phyloP scores from a whole-genome alignment of 169 alveolate species.

The Plasmodium vivax region DNA sequence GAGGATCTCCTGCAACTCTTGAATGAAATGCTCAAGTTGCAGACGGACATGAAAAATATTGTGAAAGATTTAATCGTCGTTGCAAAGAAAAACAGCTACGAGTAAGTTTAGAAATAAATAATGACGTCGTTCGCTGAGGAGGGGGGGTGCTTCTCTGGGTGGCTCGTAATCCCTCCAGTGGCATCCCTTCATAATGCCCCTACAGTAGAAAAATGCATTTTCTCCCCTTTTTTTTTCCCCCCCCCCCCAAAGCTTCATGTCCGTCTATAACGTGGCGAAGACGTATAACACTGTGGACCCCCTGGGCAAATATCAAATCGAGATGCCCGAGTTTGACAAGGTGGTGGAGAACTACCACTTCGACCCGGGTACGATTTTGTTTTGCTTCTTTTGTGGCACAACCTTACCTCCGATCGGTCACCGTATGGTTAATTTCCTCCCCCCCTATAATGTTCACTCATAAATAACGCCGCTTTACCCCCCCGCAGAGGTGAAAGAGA shows the following conservation, averaged over 20 bases:
- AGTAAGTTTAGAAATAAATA: constrained; percentile 15
- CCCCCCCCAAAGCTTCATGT: constrained; percentile 38
- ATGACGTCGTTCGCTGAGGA: background rate
- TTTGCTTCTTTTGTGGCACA: background rate
- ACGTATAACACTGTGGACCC: constrained; percentile 70
- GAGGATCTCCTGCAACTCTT: constrained; percentile 79
- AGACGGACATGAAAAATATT: constrained; percentile 82
- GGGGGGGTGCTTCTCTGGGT: too few relatives aligned
- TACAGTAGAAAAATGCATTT: background rate
- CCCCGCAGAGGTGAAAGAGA: constrained; percentile 47
- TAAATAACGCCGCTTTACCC: background rate
- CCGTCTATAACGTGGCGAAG: constrained; percentile 64
- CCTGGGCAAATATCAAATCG: constrained; percentile 67
- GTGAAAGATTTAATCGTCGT: constrained; percentile 77
- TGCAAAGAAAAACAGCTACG: constrained; percentile 67
- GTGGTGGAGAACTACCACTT: constrained; percentile 69
- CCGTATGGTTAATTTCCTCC: background rate
- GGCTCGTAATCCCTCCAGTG: background rate
- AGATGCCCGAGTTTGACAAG: constrained; percentile 75
- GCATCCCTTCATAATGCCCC: background rate
- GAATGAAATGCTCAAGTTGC: constrained; percentile 79
- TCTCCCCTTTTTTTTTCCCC: background rate
- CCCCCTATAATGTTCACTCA: background rate
- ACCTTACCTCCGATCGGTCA: background rate
- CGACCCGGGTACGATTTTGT: constrained; percentile 54